Evolutionary conservation across 2,329 filamentous ascomycete species (phyloP).

Genomic region (Alternaria tenuissima): DNA sequence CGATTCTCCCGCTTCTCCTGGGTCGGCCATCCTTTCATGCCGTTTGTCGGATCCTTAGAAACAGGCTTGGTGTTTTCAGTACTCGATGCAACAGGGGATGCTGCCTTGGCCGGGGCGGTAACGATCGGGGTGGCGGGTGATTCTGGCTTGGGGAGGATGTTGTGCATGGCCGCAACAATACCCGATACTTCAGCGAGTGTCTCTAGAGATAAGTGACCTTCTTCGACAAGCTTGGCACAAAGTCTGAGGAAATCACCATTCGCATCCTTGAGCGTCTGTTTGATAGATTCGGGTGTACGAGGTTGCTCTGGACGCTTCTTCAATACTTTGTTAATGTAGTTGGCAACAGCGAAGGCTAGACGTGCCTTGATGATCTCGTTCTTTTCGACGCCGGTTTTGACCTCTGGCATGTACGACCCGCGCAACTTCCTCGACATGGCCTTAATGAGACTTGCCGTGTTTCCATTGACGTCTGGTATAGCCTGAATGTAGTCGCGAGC

Average conservation of each 20-base stretch:
- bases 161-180: constrained; percentile 32
- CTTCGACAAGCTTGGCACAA: constrained; percentile 29
- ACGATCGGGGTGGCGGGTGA: not conserved
- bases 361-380: constrained; percentile 25
- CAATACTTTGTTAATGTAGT: constrained; percentile 28
- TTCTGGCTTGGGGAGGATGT: constrained; percentile 26
- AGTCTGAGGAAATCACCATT: constrained; percentile 37
- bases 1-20: constrained; percentile 42
- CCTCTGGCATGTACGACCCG: constrained; percentile 13
- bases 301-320: constrained; percentile 17
- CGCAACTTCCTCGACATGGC: constrained; percentile 29
- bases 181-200: constrained; percentile 33
- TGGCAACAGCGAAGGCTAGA: constrained; percentile 30
- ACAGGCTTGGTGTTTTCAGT: not conserved
- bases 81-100: not conserved
- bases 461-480: constrained; percentile 14
- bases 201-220: constrained; percentile 28
- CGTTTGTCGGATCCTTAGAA: constrained; percentile 16
- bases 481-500: constrained; percentile 27
- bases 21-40: constrained; percentile 35
- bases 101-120: not conserved
- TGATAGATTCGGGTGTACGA: constrained; percentile 20
- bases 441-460: constrained; percentile 21
- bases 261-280: constrained; percentile 21
- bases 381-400: constrained; percentile 9